Conservation (phyloP, 2,329 filamentous ascomycete species). For the Aspergillus sp. region DNA sequence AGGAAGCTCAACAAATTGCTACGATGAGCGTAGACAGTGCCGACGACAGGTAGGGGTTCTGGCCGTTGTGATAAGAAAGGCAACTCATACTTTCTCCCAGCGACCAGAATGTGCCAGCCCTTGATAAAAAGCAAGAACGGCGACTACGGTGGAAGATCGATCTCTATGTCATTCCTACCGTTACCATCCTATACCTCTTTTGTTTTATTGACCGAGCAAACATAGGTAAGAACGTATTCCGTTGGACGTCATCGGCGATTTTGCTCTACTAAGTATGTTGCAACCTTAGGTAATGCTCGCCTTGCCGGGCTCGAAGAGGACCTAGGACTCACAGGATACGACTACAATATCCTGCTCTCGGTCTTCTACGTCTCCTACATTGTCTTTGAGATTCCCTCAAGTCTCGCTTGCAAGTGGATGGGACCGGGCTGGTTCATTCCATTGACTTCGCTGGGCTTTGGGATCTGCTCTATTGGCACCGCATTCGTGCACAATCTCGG, state of each 20-base stretch:
- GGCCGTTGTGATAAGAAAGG: background rate
- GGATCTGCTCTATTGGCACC: constrained; percentile 62
- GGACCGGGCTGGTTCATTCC: constrained; percentile 73
- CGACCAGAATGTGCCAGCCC: background rate
- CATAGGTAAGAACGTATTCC: background rate
- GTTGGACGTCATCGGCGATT: too few relatives aligned
- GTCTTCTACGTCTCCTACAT: constrained; percentile 73
- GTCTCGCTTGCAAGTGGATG: constrained; percentile 66
- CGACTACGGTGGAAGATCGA: background rate
- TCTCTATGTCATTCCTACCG: background rate
- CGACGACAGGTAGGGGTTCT: background rate
- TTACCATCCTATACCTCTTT: background rate
- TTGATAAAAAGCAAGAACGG: background rate
- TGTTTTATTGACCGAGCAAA: background rate
- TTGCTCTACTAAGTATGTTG: too few relatives aligned
- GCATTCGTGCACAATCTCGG: constrained; percentile 61
- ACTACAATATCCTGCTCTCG: constrained; percentile 68
- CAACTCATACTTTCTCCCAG: background rate
- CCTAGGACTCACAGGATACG: constrained; percentile 59
- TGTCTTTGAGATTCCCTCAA: constrained; percentile 68
- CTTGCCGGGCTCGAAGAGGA: constrained; percentile 65
- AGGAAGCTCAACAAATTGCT: too few relatives aligned
- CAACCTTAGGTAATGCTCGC: constrained; percentile 58
- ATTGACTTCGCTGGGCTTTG: constrained; percentile 60
- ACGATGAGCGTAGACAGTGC: too few relatives aligned